Base-by-base conservation (phyloP, 768 basidiomycete species). In the Mycena capillaripes region DNA sequence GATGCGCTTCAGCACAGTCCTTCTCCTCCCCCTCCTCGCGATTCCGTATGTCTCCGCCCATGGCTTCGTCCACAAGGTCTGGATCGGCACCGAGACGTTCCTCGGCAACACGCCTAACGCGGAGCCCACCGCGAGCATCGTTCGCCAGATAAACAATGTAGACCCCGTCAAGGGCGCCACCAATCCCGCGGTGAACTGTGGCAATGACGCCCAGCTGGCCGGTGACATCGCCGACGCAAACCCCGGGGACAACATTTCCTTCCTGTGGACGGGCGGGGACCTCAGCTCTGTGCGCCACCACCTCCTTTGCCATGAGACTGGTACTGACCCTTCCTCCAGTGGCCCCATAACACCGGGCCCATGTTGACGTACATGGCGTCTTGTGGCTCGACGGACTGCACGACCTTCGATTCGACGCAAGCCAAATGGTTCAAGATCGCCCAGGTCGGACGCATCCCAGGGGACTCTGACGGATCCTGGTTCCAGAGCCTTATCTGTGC, bases 181-280 rank as follows among this genome's bases (percentile, higher is more conserved):
- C 42, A 93, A 92, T 75, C 76, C 86, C 3, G 84, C 83, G 61
- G 58, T 92, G 14, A 91, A 88, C 79, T 94, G 93, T 73, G 93
- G 93, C 14, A 81, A 84, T 23, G 81, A 85, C 38, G 88, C 91
- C 4, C 80, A 84, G 57, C 79, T 83, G 2, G 92, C 90, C 0
- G 70, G 84, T 6, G 81, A 88, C 40, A 84, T 89, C 56, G 90
- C 86, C 4, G 75, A 86, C 52, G 92, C 88, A 23, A 90, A 89
- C 67, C 90, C 92, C 0, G 92, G 91, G 10, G 89, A 89, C 78
- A 70, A 72, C 1, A 66, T 93, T 16, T 81, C 83, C 9, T 88
- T 93, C 74, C 79, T 85, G 71, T 94, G 93, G 92, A 79, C 74
- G n/a, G 89, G 83, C 57, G 89, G 86, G 2, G 80, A 75, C 52